These are phyloP conservation scores for Cercophora samala DNA, from an alignment of 495 filamentous ascomycete species.

Conservation along the genomic window DNA sequence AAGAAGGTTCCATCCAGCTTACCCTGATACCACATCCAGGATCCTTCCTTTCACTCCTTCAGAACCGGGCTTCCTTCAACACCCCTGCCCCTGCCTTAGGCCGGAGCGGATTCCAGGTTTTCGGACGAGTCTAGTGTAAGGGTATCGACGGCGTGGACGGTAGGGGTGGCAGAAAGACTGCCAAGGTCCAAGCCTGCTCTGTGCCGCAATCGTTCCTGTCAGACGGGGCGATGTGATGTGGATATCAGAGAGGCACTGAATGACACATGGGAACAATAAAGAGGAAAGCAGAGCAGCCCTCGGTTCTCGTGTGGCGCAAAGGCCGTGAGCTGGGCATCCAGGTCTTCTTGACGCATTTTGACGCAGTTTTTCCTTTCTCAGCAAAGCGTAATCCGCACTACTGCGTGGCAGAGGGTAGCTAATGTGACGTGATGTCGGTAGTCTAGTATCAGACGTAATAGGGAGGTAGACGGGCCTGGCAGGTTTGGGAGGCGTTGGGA, in stretches of 20 bases:
- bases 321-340: conserved; percentile 1
- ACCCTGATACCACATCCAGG: background rate
- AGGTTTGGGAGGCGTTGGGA: background rate
- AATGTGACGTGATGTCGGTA: conserved; percentile 8
- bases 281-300: background rate
- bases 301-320: conserved; percentile 9
- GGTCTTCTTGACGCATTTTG: conserved; percentile 4
- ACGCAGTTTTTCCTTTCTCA: background rate
- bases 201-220: conserved; percentile 18
- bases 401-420: background rate
- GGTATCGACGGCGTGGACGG: conserved; percentile 1
- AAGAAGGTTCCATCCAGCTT: background rate
- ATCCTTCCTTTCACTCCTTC: conserved; percentile 11
- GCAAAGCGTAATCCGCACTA: conserved; percentile 5
- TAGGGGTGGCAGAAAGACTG: conserved; percentile 1
- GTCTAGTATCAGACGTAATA: background rate
- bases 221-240: conserved; percentile 14
- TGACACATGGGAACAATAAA: conserved; percentile 19
- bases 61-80: background rate
- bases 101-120: conserved; percentile 6
- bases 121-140: conserved; percentile 2
- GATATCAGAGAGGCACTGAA: background rate
- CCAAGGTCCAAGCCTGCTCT: conserved; percentile 12
- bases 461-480: conserved; percentile 2
- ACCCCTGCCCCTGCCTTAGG: background rate